Evolutionary conservation across 2,329 filamentous ascomycete species (phyloP), one percentile per base, ranked within the genome.

Genomic region (Apiospora kogelbergensis): DNA sequence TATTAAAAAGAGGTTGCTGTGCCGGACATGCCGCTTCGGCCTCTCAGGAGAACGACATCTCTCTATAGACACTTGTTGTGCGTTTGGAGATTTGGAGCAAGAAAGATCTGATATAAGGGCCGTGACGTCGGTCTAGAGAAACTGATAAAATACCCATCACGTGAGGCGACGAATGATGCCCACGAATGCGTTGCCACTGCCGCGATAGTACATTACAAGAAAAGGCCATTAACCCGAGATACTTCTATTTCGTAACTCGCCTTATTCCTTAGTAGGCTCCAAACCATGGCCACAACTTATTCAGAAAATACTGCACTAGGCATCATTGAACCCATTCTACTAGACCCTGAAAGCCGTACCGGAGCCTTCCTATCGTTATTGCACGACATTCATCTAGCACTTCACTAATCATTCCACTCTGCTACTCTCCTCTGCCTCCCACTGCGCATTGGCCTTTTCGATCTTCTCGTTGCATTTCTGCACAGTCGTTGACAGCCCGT

Each of bases 391-490:
- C 42, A 44, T 44, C 15, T 44, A 44, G 42, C 20, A 20, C 42
- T 44, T 17, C 42, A 20, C 42, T 44, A 13, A 17, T 44, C 42
- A 44, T 44, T 44, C 15, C 42, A 44, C 42, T 63, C 53, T 37
- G 26, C 37, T 13, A 63, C 37, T 63, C 20, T 63, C 53, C 53
- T 63, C 53, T 37, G 37, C 53, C 37, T 63, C 53, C 53, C 53
- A 63, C 26, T 63, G 53, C 26, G 53, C 53, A 63, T 63, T 37
- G 57, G n/a, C n/a, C n/a, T n/a, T n/a, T n/a, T n/a, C n/a, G n/a
- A n/a, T n/a, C n/a, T n/a, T n/a, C n/a, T n/a, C n/a, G n/a, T n/a
- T n/a, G n/a, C n/a, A n/a, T n/a, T n/a, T n/a, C n/a, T n/a, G n/a
- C n/a, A n/a, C n/a, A n/a, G n/a, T n/a, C n/a, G n/a, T n/a, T n/a